Evolutionary conservation across 2,329 filamentous ascomycete species (phyloP), one percentile per base, ranked within the genome.

Genomic region (Colletotrichum orbiculare): DNA sequence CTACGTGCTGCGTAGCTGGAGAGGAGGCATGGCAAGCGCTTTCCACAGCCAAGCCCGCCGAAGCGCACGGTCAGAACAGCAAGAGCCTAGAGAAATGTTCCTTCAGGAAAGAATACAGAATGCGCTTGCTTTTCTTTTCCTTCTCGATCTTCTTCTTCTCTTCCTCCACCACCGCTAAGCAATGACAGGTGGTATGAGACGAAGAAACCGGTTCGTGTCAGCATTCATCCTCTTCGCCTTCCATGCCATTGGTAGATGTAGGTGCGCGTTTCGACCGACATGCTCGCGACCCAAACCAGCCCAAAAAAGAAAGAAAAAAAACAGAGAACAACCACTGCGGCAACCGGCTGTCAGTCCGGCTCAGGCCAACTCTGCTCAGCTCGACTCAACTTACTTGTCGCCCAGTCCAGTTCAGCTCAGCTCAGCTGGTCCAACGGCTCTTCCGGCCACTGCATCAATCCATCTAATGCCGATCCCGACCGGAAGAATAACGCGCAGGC

Each of bases 401-500:
- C 42, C 37, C 25, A 17, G 34, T 34, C 42, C 42, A 15, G 35
- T 48, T 39, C 47, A 13, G 34, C 17, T 64, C 53, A 52, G 39
- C 53, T 52, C 59, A 38, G 39, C 39, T 50, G 48, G 49, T 42
- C 37, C 46, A 54, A 50, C 56, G 61, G 61, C 55, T 54, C 42
- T 48, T 64, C 60, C 60, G 41, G 25, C 25, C 25, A 25, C 25
- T 25, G 25, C 25, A 25, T 25, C 25, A 25, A 25, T 25, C 25
- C 25, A 25, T 38, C 41, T 37, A 12, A 42, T 52, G 61, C 49
- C 55, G 38, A 45, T 60, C 11, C 45, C 45, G 45, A 49, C 38
- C 54, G 41, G 61, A 45, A 49, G 45, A 45, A 60, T 38, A 47
- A 42, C 35, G 13, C 39, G 9, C 47, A 52, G 34, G 25, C 45